Evolutionary conservation across 257 asterid genomes (phyloP), one percentile per base, ranked within the genome.

Genomic region (Solanum neorickii): DNA sequence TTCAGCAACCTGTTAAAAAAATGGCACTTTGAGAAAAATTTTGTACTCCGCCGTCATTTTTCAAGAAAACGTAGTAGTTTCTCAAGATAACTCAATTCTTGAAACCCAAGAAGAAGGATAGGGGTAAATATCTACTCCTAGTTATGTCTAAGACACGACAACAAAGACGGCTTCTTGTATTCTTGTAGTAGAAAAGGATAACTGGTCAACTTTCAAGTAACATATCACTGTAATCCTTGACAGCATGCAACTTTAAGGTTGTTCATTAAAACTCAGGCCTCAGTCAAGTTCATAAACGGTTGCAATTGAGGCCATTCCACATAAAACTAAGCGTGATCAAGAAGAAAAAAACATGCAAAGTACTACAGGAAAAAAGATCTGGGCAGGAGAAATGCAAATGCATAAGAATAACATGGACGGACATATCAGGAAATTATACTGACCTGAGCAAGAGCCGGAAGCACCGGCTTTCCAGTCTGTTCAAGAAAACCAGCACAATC

Each of bases 381-480:
- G 37, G 29, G 12, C 27, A 47, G 65, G 41, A 46, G n/a, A 78
- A 80, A 29, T 47, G 44, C 44, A 46, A 23, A 62, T 27, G 75
- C 21, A 59, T 41, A 62, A 76, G 62, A 46, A 52, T 9, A 86
- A 37, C 10, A 39, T 16, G 46, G 16, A 18, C 3, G 25, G 86
- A 41, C 35, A 75, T 76, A 75, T 42, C 72, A 46, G 77, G 41
- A 46, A 37, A 33, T 29, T 65, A 12, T 31, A 82, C 89, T 74
- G 68, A 95, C 99, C 98, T 97, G 99, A 83, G 99, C 99, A 49
- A 95, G 93, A 59, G 99, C 98, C 3, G 99, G 98, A 88, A 97
- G 98, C 85, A 97, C 98, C 9, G 93, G 95, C 87, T 85, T 92
- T 88, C 98, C 99, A 7, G 93, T 92, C 41, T 93, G 91, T 88